phyloP scores from a whole-genome alignment of 2,329 filamentous ascomycete genomes.

The Boeremia exigua region DNA sequence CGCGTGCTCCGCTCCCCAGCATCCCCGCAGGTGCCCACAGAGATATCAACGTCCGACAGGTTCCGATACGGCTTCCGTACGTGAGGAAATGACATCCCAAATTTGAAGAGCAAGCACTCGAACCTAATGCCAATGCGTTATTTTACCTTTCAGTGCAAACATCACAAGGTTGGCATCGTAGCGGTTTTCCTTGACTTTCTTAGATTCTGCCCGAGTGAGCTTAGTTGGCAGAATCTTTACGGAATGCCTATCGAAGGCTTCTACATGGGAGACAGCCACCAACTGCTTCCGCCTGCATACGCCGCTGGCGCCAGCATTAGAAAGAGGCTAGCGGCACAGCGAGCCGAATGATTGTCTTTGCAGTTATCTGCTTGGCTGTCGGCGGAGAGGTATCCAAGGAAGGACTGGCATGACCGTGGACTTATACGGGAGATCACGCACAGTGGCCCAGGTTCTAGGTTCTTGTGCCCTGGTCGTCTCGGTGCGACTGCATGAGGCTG shows the following conservation, averaged over 20 bases:
- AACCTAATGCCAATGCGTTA: conserved; percentile 8
- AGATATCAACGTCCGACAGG: conserved; percentile 12
- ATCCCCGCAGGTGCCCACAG: conserved; percentile 13
- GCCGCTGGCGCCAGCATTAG: conserved; percentile 8
- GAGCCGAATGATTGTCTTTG: conserved; percentile 8
- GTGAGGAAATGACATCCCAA: conserved; percentile 3
- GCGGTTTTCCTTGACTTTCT: conserved; percentile 12
- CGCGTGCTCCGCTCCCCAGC: conserved; percentile 15
- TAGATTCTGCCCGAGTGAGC: conserved; percentile 5
- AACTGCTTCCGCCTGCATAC: conserved; percentile 14
- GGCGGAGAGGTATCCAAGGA: neutral
- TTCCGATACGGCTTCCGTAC: conserved; percentile 5
- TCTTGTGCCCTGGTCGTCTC: neutral
- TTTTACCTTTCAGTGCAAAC: neutral
- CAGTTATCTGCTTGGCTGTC: conserved; percentile 18
- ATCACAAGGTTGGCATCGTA: conserved; percentile 7
- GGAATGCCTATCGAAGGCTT: conserved; percentile 17
- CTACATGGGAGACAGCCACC: conserved; percentile 13
- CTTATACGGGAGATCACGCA: conserved; percentile 4
- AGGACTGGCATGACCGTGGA: conserved; percentile 9
- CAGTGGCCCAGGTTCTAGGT: neutral
- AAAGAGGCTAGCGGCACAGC: neutral
- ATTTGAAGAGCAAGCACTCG: neutral
- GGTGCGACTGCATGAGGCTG: neutral
- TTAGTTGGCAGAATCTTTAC: conserved; percentile 10